Evolutionary conservation across 495 filamentous ascomycete genomes (phyloP), one percentile per base, ranked within the genome.

Genomic region (Stereocaulon alpinum): DNA sequence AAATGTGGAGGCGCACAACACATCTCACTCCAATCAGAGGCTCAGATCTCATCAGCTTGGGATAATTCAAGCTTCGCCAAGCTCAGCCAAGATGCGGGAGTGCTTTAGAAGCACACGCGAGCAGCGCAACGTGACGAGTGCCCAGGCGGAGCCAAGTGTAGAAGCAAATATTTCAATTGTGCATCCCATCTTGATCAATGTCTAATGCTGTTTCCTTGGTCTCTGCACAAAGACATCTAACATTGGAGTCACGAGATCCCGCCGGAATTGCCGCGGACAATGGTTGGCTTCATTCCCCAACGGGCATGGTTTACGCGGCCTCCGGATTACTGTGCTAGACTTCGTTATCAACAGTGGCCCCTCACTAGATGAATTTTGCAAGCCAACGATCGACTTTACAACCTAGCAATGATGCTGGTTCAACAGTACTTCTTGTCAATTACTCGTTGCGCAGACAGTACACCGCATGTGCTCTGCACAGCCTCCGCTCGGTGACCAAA

Each of bases 271-370:
- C 29, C 49, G 49, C 49, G 17, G 5, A 27, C 49, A 32, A 37
- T 52, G 29, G 34, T 37, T 32, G 29, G 34, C 17, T 32, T 52
- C 17, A 27, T 52, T 52, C 49, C 49, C 4, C 49, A 52, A 52
- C 6, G n/a, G 49, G 49, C 49, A 52, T 34, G 11, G 49, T 37
- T 52, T 37, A 52, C 14, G 29, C 49, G 49, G 49, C 49, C 34
- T n/a, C 49, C n/a, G 34, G 34, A 37, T 37, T 9, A 6, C 6
- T 37, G 34, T 37, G 34, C 34, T 12, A 10, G 0, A 37, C 34
- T 37, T 37, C 7, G 34, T 37, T 12, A 6, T 37, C 6, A 37
- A 12, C 7, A 37, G 6, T 37, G 34, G 9, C 34, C 32, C 32
- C 34, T 6, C 12, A 6, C 2, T 6, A 37, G 12, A 37, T 10